Evolutionary conservation across 2,329 filamentous ascomycete species (phyloP), one percentile per base, ranked within the genome.

Genomic region (Aspergillus clavatus): DNA sequence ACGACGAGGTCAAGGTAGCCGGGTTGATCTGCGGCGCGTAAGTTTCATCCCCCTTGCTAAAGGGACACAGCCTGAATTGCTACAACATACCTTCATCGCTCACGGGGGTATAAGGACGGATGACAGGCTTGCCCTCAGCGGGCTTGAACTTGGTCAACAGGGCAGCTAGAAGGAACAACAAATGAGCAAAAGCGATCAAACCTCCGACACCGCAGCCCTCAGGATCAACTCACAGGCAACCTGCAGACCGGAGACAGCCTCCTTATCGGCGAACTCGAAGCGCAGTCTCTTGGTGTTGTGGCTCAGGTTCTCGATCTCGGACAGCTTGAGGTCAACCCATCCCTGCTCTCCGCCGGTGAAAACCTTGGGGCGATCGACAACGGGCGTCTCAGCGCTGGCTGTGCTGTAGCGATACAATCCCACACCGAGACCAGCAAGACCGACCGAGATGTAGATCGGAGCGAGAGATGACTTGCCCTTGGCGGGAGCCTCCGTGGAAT

Each of bases 271-370:
- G 35, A 97, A 82, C 61, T 84, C 82, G 72, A 98, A 97, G 59
- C 87, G 83, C 66, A 97, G 78, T 60, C 81, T 84, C 82, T 97
- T 97, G 60, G 89, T 94, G 78, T 97, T 97, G 78, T 90, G 86
- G 76, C 89, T 96, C 73, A 96, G 72, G 37, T 76, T 72, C 72
- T 95, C 86, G 40, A 89, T 79, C 45, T 84, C 82, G 45, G 88
- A 81, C 45, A 97, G 77, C 72, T 86, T 83, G 57, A 97, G 78
- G 51, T 82, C 83, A 53, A 96, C 69, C 72, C 89, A 97, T 56
- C 89, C 90, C 72, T 96, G 89, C 51, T 95, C 88, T 54, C 88
- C 89, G 55, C 91, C 90, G 26, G 79, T 86, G 68, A 97, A 84
- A 46, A 77, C 74, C 64, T 76, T 76, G 18, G 66, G 54, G 45